Percentiles rank a stretch among this genome's conserved stretches.
phyloP scores from a whole-genome alignment of 805 yeast genomes.

The Candida schatavii region DNA sequence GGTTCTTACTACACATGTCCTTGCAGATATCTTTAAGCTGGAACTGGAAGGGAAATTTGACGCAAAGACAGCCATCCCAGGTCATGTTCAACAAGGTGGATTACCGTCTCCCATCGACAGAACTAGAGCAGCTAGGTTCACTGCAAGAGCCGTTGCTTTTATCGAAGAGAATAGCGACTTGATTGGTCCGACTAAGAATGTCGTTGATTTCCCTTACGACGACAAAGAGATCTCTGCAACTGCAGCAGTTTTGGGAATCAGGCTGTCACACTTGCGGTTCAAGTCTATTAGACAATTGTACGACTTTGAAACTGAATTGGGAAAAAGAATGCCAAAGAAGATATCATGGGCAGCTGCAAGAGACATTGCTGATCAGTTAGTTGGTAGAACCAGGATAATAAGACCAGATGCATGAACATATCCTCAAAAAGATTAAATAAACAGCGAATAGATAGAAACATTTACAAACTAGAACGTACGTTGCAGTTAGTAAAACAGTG shows the following conservation, averaged over 20 bases:
- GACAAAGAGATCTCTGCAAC: conserved; percentile 41
- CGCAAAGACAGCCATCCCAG: conserved; percentile 93
- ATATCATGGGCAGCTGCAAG: conserved; percentile 80
- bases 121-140: conserved; percentile 83
- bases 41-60: conserved; percentile 78
- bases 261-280: conserved; percentile 72
- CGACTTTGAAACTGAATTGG: conserved; percentile 82
- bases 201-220: conserved; percentile 31
- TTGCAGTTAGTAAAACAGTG: too few species aligned
- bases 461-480: too few species aligned
- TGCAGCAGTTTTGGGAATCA: conserved; percentile 81
- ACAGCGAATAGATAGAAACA: neutral
- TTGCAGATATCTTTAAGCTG: conserved; percentile 80
- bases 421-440: neutral
- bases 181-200: conserved; percentile 21
- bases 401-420: neutral
- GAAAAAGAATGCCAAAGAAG: conserved; percentile 80
- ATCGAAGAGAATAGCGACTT: conserved; percentile 53
- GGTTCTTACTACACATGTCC: conserved; percentile 75
- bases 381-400: conserved; percentile 52
- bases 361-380: conserved; percentile 80
- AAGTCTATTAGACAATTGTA: conserved; percentile 72
- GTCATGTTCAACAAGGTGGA: conserved; percentile 98
- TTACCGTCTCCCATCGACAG: conserved; percentile 94
- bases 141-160: conserved; percentile 85